These are phyloP conservation scores for Microstegium vimineum DNA, from an alignment of 176 grass and related monocot genomes.

Conservation along the genomic window DNA sequence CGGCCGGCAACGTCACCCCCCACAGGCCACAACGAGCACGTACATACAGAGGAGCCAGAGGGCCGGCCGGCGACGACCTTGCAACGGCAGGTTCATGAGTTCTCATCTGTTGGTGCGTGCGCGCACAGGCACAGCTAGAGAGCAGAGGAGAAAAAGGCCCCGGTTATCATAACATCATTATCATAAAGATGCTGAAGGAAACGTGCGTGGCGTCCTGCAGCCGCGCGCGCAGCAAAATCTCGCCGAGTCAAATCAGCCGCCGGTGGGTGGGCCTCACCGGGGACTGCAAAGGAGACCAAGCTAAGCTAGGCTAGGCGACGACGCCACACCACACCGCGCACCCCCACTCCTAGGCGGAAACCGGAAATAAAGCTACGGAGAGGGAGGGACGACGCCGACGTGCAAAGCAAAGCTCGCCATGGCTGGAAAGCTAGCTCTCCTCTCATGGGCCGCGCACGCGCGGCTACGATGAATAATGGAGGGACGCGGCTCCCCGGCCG, in stretches of 20 bases:
- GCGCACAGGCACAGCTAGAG: too few species aligned
- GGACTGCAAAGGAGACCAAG: background rate
- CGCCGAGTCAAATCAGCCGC: background rate
- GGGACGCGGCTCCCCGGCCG: background rate
- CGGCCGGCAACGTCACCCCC: too few species aligned
- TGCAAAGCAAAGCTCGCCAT: background rate
- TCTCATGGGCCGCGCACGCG: background rate
- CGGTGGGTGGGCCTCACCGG: background rate
- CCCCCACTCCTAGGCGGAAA: too few species aligned
- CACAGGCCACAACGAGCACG: too few species aligned
- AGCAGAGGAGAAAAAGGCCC: too few species aligned
- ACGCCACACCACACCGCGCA: background rate
- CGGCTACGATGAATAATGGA: constrained; percentile 24
- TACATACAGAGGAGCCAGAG: too few species aligned
- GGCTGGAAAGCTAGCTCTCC: constrained; percentile 20
- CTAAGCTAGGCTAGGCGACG: too few species aligned
- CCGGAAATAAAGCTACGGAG: too few species aligned
- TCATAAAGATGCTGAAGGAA: background rate
- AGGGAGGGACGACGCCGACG: background rate
- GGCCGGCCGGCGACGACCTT: too few species aligned
- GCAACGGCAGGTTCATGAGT: too few species aligned
- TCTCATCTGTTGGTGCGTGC: too few species aligned
- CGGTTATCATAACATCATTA: too few species aligned
- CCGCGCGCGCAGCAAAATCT: background rate
- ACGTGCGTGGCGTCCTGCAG: background rate